phyloP scores from a whole-genome alignment of 1,284 basidiomycete genomes.

The Ustilago cynodontis region DNA sequence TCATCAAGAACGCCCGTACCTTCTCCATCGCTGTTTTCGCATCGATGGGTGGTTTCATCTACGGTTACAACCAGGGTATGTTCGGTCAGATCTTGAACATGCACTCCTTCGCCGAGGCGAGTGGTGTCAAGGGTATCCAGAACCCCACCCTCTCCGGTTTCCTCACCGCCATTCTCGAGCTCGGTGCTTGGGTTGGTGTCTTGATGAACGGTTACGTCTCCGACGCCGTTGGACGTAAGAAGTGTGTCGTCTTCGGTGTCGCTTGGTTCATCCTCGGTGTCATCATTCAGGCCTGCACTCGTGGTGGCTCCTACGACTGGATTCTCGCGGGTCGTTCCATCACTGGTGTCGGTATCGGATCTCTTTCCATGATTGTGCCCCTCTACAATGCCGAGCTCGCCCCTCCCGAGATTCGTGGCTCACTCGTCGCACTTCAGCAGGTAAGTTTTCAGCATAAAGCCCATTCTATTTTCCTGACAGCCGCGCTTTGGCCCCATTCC shows the following conservation, averaged over 20 bases:
- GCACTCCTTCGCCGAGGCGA: constrained; percentile 77
- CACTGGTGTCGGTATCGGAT: constrained; percentile 83
- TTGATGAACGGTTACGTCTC: constrained; percentile 77
- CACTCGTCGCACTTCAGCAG: constrained; percentile 82
- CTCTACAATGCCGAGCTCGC: constrained; percentile 86
- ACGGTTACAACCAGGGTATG: constrained; percentile 80
- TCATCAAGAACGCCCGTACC: constrained; percentile 56
- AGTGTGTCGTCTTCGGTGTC: constrained; percentile 78
- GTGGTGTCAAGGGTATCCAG: constrained; percentile 79
- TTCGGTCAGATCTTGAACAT: constrained; percentile 79
- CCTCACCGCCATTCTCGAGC: constrained; percentile 80
- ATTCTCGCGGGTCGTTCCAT: constrained; percentile 79
- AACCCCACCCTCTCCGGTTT: constrained; percentile 78
- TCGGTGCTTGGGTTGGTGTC: constrained; percentile 80
- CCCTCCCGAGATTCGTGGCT: constrained; percentile 82
- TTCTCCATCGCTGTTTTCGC: constrained; percentile 71
- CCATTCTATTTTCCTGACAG: not conserved
- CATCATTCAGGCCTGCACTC: constrained; percentile 75
- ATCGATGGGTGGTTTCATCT: constrained; percentile 81
- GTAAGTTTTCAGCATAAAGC: constrained; percentile 1
- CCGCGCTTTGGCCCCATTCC: not conserved
- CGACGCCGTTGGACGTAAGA: constrained; percentile 77
- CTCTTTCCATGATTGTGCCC: constrained; percentile 79
- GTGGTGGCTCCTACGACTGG: constrained; percentile 74
- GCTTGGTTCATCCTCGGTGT: constrained; percentile 80